Conservation (phyloP, 371 early-diverging fungal species). For the Chytridium lagenaria region DNA sequence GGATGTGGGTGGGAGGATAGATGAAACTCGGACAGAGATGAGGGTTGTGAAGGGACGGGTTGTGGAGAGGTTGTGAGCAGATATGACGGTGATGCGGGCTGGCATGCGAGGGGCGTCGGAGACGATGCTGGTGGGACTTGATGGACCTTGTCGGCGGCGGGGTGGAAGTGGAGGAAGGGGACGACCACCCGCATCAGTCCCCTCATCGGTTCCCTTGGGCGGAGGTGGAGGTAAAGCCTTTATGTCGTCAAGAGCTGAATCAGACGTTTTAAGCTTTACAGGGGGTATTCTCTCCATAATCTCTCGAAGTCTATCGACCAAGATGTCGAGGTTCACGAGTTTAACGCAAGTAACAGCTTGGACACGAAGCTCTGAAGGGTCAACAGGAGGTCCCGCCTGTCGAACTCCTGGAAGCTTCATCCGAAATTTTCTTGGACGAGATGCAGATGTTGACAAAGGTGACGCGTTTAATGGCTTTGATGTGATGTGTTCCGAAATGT, state of each 20-base stretch:
- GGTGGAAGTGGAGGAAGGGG: background rate
- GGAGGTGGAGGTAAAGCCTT: slow-evolving; percentile 4
- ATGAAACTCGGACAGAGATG: slow-evolving; percentile 22
- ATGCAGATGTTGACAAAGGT: background rate
- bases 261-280: background rate
- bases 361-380: slow-evolving; percentile 37
- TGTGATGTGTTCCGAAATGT: slow-evolving; percentile 17
- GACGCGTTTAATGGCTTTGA: background rate
- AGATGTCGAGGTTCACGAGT: slow-evolving; percentile 39
- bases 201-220: background rate
- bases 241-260: background rate
- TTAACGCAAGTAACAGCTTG: slow-evolving; percentile 39
- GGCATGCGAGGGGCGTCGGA: slow-evolving; percentile 4
- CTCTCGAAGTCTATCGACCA: slow-evolving; percentile 28
- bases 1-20: slow-evolving; percentile 1
- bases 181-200: background rate
- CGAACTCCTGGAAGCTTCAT: slow-evolving; percentile 34
- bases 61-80: slow-evolving; percentile 10
- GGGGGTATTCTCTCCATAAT: background rate
- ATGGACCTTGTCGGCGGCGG: background rate
- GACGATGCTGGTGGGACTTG: background rate
- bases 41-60: slow-evolving; percentile 25
- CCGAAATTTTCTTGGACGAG: slow-evolving; percentile 18
- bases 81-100: slow-evolving; percentile 18
- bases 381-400: slow-evolving; percentile 28